Percentiles rank a stretch among this genome's conserved stretches.
phyloP scores from a whole-genome alignment of 768 basidiomycete genomes.

The Xerocomellus amylosporus region DNA sequence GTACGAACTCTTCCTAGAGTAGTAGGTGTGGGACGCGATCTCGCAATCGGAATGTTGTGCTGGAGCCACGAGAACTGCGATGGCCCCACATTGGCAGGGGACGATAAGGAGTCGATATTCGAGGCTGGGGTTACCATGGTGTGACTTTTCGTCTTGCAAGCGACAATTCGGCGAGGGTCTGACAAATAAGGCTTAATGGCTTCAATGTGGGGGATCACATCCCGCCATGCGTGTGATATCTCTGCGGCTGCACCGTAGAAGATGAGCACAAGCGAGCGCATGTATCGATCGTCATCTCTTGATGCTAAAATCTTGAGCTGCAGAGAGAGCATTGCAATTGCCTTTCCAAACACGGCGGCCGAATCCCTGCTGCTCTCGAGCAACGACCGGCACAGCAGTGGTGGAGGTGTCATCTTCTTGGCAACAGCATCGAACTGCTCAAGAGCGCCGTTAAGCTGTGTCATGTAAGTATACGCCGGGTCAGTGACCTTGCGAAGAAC shows the following conservation, averaged over 20 bases:
- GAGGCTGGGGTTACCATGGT: constrained; percentile 25
- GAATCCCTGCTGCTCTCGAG: constrained; percentile 83
- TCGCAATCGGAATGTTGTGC: constrained; percentile 28
- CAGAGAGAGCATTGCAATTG: constrained; percentile 75
- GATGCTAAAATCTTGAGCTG: constrained; percentile 77
- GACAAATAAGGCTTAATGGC: constrained; percentile 63
- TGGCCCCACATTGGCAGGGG: constrained; percentile 27
- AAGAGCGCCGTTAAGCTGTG: constrained; percentile 79
- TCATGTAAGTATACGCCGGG: constrained; percentile 78
- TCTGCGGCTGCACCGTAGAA: constrained; percentile 90
- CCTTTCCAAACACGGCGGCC: constrained; percentile 80
- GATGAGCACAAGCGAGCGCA: constrained; percentile 80
- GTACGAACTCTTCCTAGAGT: constrained; percentile 47
- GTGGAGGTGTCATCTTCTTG: constrained; percentile 64
- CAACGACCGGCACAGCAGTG: constrained; percentile 69
- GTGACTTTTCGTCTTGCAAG: constrained; percentile 29
- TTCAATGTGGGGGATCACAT: constrained; percentile 68
- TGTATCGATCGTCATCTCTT: constrained; percentile 81
- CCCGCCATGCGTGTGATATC: constrained; percentile 80
- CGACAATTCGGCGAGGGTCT: constrained; percentile 39
- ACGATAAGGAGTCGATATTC: constrained; percentile 25
- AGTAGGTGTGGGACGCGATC: constrained; percentile 28
- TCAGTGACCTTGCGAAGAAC: constrained; percentile 83
- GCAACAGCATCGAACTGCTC: constrained; percentile 88
- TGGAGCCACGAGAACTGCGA: constrained; percentile 23